These are phyloP conservation scores for Rutstroemia sp. DNA, from an alignment of 2,329 filamentous ascomycete genomes.

Conservation along the genomic window DNA sequence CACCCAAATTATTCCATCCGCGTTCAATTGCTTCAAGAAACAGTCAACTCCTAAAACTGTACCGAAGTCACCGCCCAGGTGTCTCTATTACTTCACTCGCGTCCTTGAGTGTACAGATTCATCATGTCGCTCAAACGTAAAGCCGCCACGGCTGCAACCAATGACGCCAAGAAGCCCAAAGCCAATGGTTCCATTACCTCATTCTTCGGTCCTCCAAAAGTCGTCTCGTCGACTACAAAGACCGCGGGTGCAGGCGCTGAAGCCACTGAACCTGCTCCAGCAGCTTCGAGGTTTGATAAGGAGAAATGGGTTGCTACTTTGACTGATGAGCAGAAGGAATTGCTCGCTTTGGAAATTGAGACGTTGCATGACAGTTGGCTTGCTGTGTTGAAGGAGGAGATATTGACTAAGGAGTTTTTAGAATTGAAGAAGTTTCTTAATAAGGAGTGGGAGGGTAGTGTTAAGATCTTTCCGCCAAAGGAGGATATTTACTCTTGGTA, in stretches of 20 bases:
- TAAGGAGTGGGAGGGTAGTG: constrained; percentile 63
- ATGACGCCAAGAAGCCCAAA: constrained; percentile 63
- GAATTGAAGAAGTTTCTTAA: constrained; percentile 82
- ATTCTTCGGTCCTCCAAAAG: constrained; percentile 67
- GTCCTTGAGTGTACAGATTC: not conserved
- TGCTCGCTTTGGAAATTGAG: constrained; percentile 84
- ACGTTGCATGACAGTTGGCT: constrained; percentile 91
- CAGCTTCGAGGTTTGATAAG: constrained; percentile 68
- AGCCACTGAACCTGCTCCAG: constrained; percentile 15
- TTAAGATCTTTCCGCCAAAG: constrained; percentile 79
- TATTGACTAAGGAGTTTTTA: constrained; percentile 72
- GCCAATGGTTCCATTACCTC: constrained; percentile 74
- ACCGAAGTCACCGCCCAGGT: constrained; percentile 11
- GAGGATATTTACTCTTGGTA: constrained; percentile 95
- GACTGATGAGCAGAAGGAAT: constrained; percentile 70
- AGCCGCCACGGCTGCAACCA: constrained; percentile 40
- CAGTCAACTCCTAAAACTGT: not conserved
- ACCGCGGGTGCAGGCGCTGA: constrained; percentile 30
- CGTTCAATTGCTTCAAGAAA: not conserved
- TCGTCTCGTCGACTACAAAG: constrained; percentile 28
- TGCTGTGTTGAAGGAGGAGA: constrained; percentile 77
- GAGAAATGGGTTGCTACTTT: constrained; percentile 78
- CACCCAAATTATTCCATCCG: not conserved
- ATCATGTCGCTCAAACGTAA: constrained; percentile 56
- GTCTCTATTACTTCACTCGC: constrained; percentile 16